phyloP scores from a whole-genome alignment of 2,329 filamentous ascomycete genomes.

The Fusarium mangiferae region DNA sequence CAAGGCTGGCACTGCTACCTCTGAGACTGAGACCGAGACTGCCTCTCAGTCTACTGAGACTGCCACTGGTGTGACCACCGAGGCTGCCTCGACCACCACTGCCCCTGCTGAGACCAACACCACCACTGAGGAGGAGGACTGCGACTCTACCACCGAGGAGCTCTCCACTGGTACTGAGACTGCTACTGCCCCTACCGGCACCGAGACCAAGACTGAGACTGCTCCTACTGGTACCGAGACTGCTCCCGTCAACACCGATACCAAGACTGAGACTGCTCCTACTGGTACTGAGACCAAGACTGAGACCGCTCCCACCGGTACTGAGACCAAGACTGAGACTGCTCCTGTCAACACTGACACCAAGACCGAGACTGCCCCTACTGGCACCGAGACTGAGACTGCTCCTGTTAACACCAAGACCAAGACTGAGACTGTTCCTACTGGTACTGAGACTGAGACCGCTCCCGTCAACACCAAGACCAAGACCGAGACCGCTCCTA shows the following conservation, averaged over 20 bases:
- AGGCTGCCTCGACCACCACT: conserved; percentile 10
- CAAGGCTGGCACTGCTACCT: conserved; percentile 1
- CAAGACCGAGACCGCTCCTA: background rate
- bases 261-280: background rate
- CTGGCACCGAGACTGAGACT: background rate
- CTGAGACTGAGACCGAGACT: background rate
- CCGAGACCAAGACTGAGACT: background rate
- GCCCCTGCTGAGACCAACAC: conserved; percentile 7
- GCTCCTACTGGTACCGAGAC: background rate
- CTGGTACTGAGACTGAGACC: background rate
- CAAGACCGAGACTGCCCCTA: background rate
- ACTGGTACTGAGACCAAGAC: background rate
- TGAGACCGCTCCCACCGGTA: conserved; percentile 7
- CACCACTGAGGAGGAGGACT: conserved; percentile 12
- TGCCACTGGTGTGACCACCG: background rate
- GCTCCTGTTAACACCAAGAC: conserved; percentile 10
- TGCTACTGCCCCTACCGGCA: background rate
- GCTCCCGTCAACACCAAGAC: conserved; percentile 6
- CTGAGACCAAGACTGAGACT: background rate
- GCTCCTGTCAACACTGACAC: background rate
- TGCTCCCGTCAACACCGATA: background rate
- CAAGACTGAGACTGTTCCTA: background rate
- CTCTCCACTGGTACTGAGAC: conserved; percentile 3
- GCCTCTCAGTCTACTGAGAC: background rate
- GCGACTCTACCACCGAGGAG: conserved; percentile 2